Percentiles rank a stretch among this genome's conserved stretches.
Conservation (phyloP, 768 basidiomycete species). For the Tubosaeta sp. region DNA sequence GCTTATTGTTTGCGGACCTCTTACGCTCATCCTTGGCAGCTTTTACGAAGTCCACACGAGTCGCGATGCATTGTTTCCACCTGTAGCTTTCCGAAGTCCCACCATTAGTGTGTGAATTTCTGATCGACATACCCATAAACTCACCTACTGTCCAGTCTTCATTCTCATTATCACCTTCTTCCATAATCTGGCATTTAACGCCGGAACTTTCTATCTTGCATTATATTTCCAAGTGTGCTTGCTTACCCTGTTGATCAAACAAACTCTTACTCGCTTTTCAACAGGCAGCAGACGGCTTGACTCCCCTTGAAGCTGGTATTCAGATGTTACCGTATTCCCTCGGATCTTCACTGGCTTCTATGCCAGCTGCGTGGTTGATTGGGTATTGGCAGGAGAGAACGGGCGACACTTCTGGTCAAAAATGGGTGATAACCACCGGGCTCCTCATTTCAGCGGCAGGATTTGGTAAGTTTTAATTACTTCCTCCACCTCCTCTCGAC, state of each 20-base stretch:
- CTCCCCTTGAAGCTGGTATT: slow-evolving; percentile 70
- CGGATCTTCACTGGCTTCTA: slow-evolving; percentile 78
- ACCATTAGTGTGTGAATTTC: slow-evolving; percentile 49
- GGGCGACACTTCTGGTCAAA: slow-evolving; percentile 59
- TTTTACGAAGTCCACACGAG: slow-evolving; percentile 64
- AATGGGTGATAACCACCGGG: slow-evolving; percentile 58
- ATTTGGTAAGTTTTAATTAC: slow-evolving; percentile 51
- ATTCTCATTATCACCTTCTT: slow-evolving; percentile 69
- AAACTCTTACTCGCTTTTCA: not conserved
- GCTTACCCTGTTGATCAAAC: slow-evolving; percentile 1
- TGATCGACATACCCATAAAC: slow-evolving; percentile 8
- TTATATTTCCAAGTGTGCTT: slow-evolving; percentile 70
- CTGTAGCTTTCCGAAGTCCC: slow-evolving; percentile 52
- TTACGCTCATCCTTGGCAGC: slow-evolving; percentile 54
- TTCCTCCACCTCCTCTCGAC: slow-evolving; percentile 9
- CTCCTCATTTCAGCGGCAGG: slow-evolving; percentile 64
- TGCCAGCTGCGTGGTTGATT: slow-evolving; percentile 85
- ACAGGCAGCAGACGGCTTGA: slow-evolving; percentile 66
- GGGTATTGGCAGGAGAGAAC: slow-evolving; percentile 57
- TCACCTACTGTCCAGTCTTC: slow-evolving; percentile 41
- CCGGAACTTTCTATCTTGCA: slow-evolving; percentile 84
- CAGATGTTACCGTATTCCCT: slow-evolving; percentile 80
- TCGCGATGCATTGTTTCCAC: slow-evolving; percentile 71
- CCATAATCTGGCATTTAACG: slow-evolving; percentile 79
- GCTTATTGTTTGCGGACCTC: slow-evolving; percentile 53